A percentile compares a stretch with the other conserved stretches of the same genome.
Conservation (phyloP, 495 filamentous ascomycete species). For the Penicillium ucsense region DNA sequence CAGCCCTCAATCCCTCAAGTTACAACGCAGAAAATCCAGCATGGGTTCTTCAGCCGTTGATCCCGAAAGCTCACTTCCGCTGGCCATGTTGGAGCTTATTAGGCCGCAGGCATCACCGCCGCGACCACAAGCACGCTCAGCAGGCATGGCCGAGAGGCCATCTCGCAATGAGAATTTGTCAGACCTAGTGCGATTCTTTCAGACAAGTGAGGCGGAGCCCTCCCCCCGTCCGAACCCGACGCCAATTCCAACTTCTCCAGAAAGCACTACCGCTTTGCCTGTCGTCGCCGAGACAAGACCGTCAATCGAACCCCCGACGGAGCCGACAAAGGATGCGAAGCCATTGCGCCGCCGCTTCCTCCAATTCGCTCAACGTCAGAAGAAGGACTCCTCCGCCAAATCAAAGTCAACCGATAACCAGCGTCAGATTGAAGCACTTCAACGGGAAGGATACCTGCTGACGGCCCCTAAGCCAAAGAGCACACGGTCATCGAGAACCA, state of each 20-base stretch:
- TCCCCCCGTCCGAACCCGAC: slow-evolving; percentile 3
- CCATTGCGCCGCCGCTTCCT: slow-evolving; percentile 34
- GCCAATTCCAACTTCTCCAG: slow-evolving; percentile 1
- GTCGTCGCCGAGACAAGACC: slow-evolving; percentile 4
- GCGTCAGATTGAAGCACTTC: slow-evolving; percentile 26
- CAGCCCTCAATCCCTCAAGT: slow-evolving; percentile 14
- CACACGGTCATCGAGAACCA: slow-evolving; percentile 4
- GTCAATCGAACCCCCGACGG: slow-evolving; percentile 1
- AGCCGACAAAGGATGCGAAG: slow-evolving; percentile 11
- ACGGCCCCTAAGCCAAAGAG: slow-evolving; percentile 4
- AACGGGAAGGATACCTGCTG: slow-evolving; percentile 28
- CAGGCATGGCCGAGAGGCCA: slow-evolving; percentile 16
- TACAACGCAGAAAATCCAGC: slow-evolving; percentile 18
- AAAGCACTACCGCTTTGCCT: slow-evolving; percentile 16
- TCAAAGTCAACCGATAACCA: slow-evolving; percentile 21
- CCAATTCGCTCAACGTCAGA: slow-evolving; percentile 30
- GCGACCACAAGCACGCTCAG: slow-evolving; percentile 17
- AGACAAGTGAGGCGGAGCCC: slow-evolving; percentile 21
- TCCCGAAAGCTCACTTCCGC: slow-evolving; percentile 1
- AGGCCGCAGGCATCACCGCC: slow-evolving; percentile 9
- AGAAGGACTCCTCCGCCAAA: slow-evolving; percentile 18
- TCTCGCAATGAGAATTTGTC: slow-evolving; percentile 24
- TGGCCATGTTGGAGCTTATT: slow-evolving; percentile 3
- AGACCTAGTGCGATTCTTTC: slow-evolving; percentile 32
- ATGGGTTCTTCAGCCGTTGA: slow-evolving; percentile 21